Evolutionary conservation across 2,329 filamentous ascomycete species (phyloP).

Genomic region (Colletotrichum sp.): DNA sequence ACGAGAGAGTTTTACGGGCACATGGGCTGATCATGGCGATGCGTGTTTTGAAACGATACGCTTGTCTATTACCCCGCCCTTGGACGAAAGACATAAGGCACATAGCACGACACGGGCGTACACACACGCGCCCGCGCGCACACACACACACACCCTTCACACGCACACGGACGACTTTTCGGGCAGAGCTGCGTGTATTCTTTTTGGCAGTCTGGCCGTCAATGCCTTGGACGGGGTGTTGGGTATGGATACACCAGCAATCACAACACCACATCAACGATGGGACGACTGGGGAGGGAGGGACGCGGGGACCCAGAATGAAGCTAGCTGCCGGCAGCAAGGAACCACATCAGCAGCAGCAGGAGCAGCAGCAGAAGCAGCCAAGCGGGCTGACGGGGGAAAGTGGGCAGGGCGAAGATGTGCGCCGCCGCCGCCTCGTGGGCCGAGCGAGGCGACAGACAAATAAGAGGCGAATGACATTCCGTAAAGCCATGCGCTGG

Average conservation of each 20-base stretch:
- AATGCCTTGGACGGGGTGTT: not conserved
- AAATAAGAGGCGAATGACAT: not conserved
- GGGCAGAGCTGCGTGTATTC: not conserved
- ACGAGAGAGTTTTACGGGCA: not conserved
- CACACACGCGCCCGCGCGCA: not conserved
- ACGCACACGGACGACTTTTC: not conserved
- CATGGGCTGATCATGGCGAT: slow-evolving; percentile 14
- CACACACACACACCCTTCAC: not conserved
- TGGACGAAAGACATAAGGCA: not conserved
- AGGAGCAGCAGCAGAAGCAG: not conserved
- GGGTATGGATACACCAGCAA: not conserved
- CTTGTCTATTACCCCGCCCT: slow-evolving; percentile 15
- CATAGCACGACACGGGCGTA: not conserved
- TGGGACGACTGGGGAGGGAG: not conserved
- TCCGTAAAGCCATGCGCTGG: not conserved
- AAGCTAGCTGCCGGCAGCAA: not conserved
- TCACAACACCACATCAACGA: not conserved
- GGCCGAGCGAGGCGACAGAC: not conserved
- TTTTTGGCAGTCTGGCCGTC: not conserved
- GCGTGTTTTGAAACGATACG: slow-evolving; percentile 9
- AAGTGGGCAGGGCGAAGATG: not conserved
- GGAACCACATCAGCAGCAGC: not conserved
- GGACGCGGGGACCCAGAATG: not conserved
- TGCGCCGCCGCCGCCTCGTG: not conserved
- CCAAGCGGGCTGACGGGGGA: not conserved